These are phyloP conservation scores for Solanum hybrid DNA, from an alignment of 305 asterid species.

Conservation along the genomic window DNA sequence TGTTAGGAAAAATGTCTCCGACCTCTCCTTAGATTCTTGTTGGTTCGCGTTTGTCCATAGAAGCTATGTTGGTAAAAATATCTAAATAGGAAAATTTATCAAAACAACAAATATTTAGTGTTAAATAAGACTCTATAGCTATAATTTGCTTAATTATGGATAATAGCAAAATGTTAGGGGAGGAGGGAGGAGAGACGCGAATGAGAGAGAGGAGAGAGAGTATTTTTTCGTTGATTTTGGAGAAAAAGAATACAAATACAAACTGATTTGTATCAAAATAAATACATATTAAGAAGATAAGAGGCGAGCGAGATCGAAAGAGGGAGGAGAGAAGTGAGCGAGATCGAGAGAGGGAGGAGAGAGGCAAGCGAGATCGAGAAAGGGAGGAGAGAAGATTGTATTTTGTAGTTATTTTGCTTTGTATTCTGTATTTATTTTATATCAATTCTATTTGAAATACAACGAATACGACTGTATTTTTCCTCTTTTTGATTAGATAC, in stretches of 20 bases:
- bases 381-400: not conserved
- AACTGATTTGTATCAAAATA: not conserved
- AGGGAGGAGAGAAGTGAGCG: not conserved
- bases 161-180: not conserved
- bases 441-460: not conserved
- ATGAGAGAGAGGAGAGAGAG: not conserved
- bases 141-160: not conserved
- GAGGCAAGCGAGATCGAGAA: not conserved
- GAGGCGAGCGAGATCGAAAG: too few species aligned
- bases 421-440: too few species aligned
- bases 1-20: not conserved
- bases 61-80: not conserved
- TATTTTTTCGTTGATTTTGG: not conserved
- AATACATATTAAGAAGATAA: too few species aligned
- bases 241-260: not conserved
- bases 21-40: not conserved
- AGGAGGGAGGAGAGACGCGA: not conserved
- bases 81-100: too few species aligned
- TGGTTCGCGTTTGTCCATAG: not conserved
- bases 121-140: not conserved
- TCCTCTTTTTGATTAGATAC: not conserved
- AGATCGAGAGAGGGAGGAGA: not conserved
- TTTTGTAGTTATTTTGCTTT: too few species aligned
- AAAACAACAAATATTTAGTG: too few species aligned
- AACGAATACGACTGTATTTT: not conserved